Evolutionary conservation across 1,284 basidiomycete genomes (phyloP), one percentile per base, ranked within the genome.

Genomic region (Coniferiporia sulphurascens): DNA sequence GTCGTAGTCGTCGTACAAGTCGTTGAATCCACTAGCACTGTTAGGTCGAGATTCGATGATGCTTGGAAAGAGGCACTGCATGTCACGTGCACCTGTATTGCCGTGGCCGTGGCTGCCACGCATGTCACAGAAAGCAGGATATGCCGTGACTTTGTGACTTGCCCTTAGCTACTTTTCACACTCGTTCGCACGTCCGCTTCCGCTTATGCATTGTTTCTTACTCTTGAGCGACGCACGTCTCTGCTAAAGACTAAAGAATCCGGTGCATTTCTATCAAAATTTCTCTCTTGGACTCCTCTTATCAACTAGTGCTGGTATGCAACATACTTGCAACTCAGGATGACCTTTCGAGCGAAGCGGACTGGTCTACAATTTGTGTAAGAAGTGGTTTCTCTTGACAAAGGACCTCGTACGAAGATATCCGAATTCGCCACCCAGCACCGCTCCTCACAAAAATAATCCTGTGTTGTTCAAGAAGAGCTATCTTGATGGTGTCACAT

Each of bases 381-480:
- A 13, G 34, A 8, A 44, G 19, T 57, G 54, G 55, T n/a, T 17
- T 17, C 8, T 22, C 13, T 48, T 56, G 43, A 50, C 55, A 6
- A 43, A 56, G 15, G 48, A 48, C 32, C 35, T 34, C 57, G 21
- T 57, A 57, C 21, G 59, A 61, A 38, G 59, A 61, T 57, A 21
- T 61, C 13, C 49, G 48, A 13, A 32, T 61, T 6, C 48, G 55
- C 17, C 49, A 61, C 34, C 12, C 15, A 3, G 34, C 44, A 13
- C 49, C 5, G 27, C 27, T 27, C 27, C 27, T 61, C 36, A 55
- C 59, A 3, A 55, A 52, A 17, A 17, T 46, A 13, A 5, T 27
- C 50, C 57, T 17, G 59, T 52, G 22, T 19, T 1, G 9, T 52
- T 55, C 13, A 36, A 32, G 27, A 17, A 19, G 36, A 27, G 45